Conservation (phyloP, 1,284 basidiomycete species). For the Earliella scabrosa region DNA sequence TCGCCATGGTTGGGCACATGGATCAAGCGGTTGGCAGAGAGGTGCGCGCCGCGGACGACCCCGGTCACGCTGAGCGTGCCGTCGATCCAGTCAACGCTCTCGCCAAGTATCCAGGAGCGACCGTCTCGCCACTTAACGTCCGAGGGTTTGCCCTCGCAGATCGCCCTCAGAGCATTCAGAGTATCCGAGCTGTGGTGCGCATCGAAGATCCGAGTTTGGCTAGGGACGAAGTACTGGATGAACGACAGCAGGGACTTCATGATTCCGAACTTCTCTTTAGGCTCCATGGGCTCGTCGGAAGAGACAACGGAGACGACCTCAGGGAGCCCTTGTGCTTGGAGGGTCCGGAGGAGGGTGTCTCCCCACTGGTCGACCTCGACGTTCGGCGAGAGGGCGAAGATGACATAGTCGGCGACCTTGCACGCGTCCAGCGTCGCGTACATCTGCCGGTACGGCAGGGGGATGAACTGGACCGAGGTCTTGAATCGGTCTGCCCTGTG, state of each 20-base stretch:
- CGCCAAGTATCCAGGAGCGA: constrained; percentile 81
- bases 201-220: constrained; percentile 72
- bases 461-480: constrained; percentile 87
- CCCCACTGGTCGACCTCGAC: constrained; percentile 88
- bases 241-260: constrained; percentile 91
- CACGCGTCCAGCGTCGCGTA: constrained; percentile 88
- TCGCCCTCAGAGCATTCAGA: constrained; percentile 69
- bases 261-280: constrained; percentile 68
- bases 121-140: constrained; percentile 85
- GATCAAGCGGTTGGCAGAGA: constrained; percentile 87
- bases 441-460: constrained; percentile 70
- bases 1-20: constrained; percentile 93
- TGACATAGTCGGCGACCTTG: constrained; percentile 90
- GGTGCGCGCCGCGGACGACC: constrained; percentile 76
- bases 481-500: constrained; percentile 88
- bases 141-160: constrained; percentile 81
- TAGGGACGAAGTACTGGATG: constrained; percentile 93
- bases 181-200: constrained; percentile 67
- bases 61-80: constrained; percentile 79
- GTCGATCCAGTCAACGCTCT: constrained; percentile 64
- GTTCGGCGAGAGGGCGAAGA: constrained; percentile 82
- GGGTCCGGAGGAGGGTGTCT: constrained; percentile 87
- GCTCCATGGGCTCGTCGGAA: constrained; percentile 50
- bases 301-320: constrained; percentile 70
- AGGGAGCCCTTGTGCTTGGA: constrained; percentile 83